Conservation (phyloP, 257 asterid genomes). For the Cordia subcordata region DNA sequence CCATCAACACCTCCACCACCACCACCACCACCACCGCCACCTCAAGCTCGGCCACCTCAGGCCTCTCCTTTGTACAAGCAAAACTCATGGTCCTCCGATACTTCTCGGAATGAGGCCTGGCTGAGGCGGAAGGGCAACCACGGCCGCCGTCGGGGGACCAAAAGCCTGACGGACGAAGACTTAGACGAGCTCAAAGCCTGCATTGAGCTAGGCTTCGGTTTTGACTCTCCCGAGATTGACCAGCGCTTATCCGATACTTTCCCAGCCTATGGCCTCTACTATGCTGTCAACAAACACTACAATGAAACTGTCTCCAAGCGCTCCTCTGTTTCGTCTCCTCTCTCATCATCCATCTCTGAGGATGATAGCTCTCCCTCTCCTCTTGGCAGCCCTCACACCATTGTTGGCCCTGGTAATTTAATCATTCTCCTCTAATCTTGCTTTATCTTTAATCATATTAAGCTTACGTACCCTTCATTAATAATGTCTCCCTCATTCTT, state of each 20-base stretch:
- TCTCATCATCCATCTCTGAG: conserved; percentile 29
- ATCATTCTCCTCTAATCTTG: too few species aligned
- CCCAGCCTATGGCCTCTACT: conserved; percentile 68
- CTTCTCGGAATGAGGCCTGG: conserved; percentile 70
- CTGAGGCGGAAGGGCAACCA: conserved; percentile 42
- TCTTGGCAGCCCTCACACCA: conserved; percentile 47
- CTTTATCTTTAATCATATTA: too few species aligned
- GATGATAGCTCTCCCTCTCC: conserved; percentile 43
- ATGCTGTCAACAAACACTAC: conserved; percentile 46
- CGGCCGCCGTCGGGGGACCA: conserved; percentile 27
- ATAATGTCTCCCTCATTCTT: too few species aligned
- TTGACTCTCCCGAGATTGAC: conserved; percentile 68
- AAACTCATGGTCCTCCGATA: conserved; percentile 70
- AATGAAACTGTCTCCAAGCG: conserved; percentile 32
- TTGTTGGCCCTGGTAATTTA: conserved; percentile 45
- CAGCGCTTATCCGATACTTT: conserved; percentile 59
- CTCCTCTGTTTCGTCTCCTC: conserved; percentile 21
- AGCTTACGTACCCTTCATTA: too few species aligned
- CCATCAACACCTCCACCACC: conserved; percentile 1
- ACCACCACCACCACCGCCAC: not conserved
- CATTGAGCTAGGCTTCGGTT: conserved; percentile 69
- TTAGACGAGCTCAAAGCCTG: conserved; percentile 72
- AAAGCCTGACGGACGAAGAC: conserved; percentile 73
- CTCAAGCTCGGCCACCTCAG: conserved; percentile 6
- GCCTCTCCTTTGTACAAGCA: conserved; percentile 41